Evolutionary conservation across 306 rosid genomes (phyloP).

Genomic region (Cucumis sativus): Cucumber_9930_V3 NC_026661.2:18447501-18448000

Average conservation of each 20-base stretch:
- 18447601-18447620: too few species aligned
- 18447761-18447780: background rate
- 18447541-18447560: too few species aligned
- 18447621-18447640: too few species aligned
- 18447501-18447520: too few species aligned
- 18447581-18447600: too few species aligned
- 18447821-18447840: background rate
- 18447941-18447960: slow-evolving; percentile 44
- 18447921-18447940: slow-evolving; percentile 46
- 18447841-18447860: background rate
- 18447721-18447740: background rate
- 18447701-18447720: background rate
- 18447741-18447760: background rate
- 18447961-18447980: slow-evolving; percentile 16
- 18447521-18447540: too few species aligned
- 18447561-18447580: too few species aligned
- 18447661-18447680: too few species aligned
- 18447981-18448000: slow-evolving; percentile 8
- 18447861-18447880: background rate
- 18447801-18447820: background rate
- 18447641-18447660: too few species aligned
- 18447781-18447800: background rate
- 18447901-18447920: slow-evolving; percentile 21
- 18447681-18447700: background rate
- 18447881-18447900: background rate